Evolutionary conservation across 305 asterid genomes (phyloP).

Genomic region (Fraxinus ornus): DNA sequence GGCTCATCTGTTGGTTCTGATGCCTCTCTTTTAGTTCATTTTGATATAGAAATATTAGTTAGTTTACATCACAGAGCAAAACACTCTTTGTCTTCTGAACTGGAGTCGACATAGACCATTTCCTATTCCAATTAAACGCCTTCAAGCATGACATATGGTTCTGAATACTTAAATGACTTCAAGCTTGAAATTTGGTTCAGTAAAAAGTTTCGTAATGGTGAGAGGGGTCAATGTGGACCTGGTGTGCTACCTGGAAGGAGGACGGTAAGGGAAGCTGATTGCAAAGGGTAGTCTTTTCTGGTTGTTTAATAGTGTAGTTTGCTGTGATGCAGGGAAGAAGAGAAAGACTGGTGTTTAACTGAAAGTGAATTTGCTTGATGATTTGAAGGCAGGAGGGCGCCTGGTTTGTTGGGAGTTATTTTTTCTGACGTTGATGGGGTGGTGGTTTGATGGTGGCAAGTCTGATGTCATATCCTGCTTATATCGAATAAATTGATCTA

Average conservation of each 20-base stretch:
- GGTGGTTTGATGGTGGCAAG: slow-evolving; percentile 5
- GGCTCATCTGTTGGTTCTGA: slow-evolving; percentile 18
- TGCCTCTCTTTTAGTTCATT: slow-evolving; percentile 22
- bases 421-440: neutral
- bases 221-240: neutral
- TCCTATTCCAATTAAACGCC: neutral
- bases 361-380: neutral
- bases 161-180: slow-evolving; percentile 21
- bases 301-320: neutral
- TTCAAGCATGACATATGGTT: slow-evolving; percentile 1
- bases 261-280: neutral
- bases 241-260: neutral
- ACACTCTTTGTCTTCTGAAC: neutral
- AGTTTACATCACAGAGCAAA: neutral
- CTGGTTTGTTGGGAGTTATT: neutral
- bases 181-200: slow-evolving; percentile 10
- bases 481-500: neutral
- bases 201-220: neutral
- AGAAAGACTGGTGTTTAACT: neutral
- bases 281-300: neutral
- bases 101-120: neutral
- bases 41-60: slow-evolving; percentile 11
- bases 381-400: neutral
- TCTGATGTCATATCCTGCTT: slow-evolving; percentile 1
- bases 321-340: neutral